These are phyloP conservation scores for Hyphopichia pseudoburtonii DNA, from an alignment of 1,139 yeast species.

Conservation along the genomic window DNA sequence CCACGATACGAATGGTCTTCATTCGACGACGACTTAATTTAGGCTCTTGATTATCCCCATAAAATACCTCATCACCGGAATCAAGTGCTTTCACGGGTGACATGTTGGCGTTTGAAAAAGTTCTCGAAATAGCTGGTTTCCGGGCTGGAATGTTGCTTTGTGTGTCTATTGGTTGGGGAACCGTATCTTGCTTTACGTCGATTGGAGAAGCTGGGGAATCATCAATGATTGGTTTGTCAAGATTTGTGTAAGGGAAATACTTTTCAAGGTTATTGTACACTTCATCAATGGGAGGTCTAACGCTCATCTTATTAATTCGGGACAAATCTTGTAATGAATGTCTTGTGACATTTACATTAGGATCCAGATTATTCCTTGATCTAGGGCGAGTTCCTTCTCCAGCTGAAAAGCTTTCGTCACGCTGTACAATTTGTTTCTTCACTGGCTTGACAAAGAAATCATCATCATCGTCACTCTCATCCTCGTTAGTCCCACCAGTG, in stretches of 20 bases:
- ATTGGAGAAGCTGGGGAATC: constrained; percentile 67
- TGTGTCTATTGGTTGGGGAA: constrained; percentile 3
- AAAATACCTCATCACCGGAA: constrained; percentile 34
- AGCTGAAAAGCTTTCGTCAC: no score
- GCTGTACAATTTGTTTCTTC: no score
- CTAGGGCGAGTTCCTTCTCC: no score
- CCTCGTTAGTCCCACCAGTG: neutral
- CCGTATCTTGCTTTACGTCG: constrained; percentile 4
- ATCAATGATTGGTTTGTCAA: constrained; percentile 89
- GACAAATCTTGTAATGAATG: neutral
- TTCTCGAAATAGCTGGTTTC: constrained; percentile 43
- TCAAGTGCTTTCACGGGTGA: constrained; percentile 37
- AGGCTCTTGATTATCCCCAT: constrained; percentile 29
- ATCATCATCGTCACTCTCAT: constrained; percentile 17
- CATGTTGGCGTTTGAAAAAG: constrained; percentile 48
- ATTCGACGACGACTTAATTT: constrained; percentile 43
- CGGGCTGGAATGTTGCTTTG: constrained; percentile 13
- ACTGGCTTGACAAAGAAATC: constrained; percentile 31
- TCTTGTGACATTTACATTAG: no score
- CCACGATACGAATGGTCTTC: constrained; percentile 90
- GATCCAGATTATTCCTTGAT: no score
- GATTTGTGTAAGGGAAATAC: constrained; percentile 89
- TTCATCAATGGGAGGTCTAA: constrained; percentile 94
- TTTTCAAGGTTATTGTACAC: constrained; percentile 87
- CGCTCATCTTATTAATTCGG: constrained; percentile 36